Percentiles rank a stretch among this genome's conserved stretches.
phyloP scores from a whole-genome alignment of 768 basidiomycete species.

The Podaxis mareebaensis region DNA sequence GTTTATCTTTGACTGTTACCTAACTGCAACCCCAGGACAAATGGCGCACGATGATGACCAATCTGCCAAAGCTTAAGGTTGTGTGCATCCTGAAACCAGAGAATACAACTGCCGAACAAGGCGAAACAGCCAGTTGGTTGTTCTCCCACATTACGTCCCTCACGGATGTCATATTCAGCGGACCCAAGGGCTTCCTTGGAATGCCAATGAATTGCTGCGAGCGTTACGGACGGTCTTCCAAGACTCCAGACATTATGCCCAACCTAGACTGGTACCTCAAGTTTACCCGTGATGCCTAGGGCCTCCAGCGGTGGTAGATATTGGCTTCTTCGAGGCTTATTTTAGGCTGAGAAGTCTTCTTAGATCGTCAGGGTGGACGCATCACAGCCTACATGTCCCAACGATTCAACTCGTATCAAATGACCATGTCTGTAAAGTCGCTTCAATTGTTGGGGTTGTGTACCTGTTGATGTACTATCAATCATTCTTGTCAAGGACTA shows the following conservation, averaged over 20 bases:
- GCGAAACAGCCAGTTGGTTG: constrained; percentile 1
- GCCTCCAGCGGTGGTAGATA: neutral
- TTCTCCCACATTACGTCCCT: neutral
- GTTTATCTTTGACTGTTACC: neutral
- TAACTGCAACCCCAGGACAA: neutral
- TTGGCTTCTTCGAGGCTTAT: neutral
- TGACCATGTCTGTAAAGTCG: no score
- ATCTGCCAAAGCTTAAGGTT: neutral
- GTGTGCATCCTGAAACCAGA: neutral
- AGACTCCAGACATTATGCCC: neutral
- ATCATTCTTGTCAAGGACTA: no score
- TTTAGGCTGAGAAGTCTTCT: neutral
- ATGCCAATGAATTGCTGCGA: neutral
- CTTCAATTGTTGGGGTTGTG: no score
- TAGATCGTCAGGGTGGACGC: neutral
- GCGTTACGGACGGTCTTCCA: neutral
- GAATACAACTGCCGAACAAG: neutral
- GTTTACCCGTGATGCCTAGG: neutral
- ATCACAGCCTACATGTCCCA: neutral
- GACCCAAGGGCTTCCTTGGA: neutral
- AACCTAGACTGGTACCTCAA: neutral
- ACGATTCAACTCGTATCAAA: neutral
- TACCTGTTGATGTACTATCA: no score
- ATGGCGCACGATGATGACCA: neutral
- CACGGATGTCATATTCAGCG: constrained; percentile 2